Evolutionary conservation across 2,329 filamentous ascomycete genomes (phyloP).

Genomic region (Claviceps humidiphila): DNA sequence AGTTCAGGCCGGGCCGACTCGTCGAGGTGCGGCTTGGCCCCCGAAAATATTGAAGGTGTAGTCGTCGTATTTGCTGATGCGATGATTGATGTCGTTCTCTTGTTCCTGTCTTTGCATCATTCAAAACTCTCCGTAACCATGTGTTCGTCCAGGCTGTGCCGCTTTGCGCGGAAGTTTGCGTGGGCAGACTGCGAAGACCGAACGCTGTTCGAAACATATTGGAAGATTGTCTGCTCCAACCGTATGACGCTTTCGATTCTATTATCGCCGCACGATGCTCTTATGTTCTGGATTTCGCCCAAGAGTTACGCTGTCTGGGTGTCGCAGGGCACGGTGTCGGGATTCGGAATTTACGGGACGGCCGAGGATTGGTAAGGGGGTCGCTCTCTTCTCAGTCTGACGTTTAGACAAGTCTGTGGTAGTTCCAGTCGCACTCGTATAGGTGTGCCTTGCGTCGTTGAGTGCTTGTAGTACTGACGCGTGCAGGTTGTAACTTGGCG

Average conservation of each 20-base stretch:
- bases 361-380: background rate
- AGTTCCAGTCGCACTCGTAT: background rate
- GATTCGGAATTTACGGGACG: background rate
- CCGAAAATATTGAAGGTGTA: background rate
- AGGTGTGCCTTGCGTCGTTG: background rate
- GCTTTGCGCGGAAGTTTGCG: conserved; percentile 10
- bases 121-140: conserved; percentile 17
- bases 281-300: background rate
- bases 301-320: background rate
- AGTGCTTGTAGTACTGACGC: background rate
- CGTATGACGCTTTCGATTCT: background rate
- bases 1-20: conserved; percentile 9
- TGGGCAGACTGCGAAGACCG: conserved; percentile 12
- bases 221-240: background rate
- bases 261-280: background rate
- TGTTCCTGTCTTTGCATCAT: conserved; percentile 12
- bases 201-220: conserved; percentile 16
- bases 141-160: conserved; percentile 15
- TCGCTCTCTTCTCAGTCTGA: background rate
- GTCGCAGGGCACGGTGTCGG: background rate
- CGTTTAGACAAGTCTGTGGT: background rate
- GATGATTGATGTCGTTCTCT: background rate
- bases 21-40: background rate
- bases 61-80: background rate
- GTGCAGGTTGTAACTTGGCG: background rate